Conservation (phyloP, 495 filamentous ascomycete genomes). For the Xylaria intraflava region DNA sequence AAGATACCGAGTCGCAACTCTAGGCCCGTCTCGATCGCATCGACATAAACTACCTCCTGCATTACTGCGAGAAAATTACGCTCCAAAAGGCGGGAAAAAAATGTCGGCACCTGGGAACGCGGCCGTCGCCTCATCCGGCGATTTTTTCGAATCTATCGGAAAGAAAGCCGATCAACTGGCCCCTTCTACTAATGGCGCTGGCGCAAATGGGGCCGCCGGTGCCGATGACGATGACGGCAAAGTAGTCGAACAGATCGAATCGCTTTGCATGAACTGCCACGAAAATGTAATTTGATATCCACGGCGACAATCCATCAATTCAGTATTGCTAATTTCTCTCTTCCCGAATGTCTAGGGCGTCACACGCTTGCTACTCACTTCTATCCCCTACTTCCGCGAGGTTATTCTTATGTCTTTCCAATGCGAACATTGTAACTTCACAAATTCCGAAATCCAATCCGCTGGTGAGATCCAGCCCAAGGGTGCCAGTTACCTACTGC, state of each 20-base stretch:
- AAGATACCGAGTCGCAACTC: constrained; percentile 3
- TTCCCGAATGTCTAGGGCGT: constrained; percentile 51
- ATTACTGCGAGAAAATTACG: not conserved
- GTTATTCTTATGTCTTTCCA: constrained; percentile 94
- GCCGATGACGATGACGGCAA: constrained; percentile 42
- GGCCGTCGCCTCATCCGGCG: constrained; percentile 19
- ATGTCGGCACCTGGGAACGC: constrained; percentile 13
- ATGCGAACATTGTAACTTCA: constrained; percentile 80
- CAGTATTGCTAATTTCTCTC: not conserved
- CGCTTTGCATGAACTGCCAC: constrained; percentile 54
- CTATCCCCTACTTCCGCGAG: constrained; percentile 94
- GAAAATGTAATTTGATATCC: constrained; percentile 57
- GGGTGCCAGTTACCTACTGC: constrained; percentile 72
- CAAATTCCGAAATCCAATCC: constrained; percentile 85
- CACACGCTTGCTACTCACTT: constrained; percentile 78
- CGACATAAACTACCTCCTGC: not conserved
- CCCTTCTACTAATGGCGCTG: constrained; percentile 28
- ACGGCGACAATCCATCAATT: no score
- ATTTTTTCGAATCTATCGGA: constrained; percentile 50
- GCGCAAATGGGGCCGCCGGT: constrained; percentile 17
- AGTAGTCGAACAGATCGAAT: constrained; percentile 55
- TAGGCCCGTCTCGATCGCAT: not conserved
- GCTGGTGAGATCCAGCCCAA: constrained; percentile 86
- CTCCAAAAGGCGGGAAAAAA: not conserved
- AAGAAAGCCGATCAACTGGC: constrained; percentile 45